Conservation (phyloP, 371 early-diverging fungal genomes). For the Rhizopus stolonifer region DNA sequence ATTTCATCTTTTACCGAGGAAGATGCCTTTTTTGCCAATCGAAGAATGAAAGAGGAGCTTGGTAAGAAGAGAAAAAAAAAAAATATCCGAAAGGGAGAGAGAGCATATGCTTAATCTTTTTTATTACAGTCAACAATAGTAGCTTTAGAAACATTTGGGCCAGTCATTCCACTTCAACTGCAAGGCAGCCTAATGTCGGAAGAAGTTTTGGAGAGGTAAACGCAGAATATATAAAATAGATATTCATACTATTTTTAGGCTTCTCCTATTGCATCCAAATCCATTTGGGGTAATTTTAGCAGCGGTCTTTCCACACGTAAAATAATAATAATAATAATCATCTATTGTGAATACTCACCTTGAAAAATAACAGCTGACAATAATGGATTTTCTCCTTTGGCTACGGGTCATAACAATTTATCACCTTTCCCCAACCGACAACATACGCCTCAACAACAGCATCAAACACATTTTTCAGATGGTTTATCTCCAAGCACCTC, state of each 20-base stretch:
- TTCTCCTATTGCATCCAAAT: constrained; percentile 28
- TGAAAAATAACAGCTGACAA: constrained; percentile 14
- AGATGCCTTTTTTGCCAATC: constrained; percentile 55
- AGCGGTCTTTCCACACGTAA: constrained; percentile 31
- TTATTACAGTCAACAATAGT: neutral
- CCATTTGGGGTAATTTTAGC: constrained; percentile 49
- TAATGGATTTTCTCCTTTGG: constrained; percentile 20
- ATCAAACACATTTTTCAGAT: constrained; percentile 17
- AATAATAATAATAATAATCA: neutral
- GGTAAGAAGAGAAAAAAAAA: neutral
- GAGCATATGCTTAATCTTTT: neutral
- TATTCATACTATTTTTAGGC: no score
- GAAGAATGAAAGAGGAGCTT: constrained; percentile 5
- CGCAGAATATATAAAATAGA: no score
- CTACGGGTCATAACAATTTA: constrained; percentile 14
- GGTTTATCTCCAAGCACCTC: constrained; percentile 25
- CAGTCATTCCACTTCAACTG: neutral
- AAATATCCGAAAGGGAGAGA: neutral
- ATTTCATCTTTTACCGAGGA: constrained; percentile 39
- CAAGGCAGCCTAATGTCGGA: neutral
- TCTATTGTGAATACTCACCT: neutral
- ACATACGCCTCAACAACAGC: constrained; percentile 27
- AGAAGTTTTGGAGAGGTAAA: constrained; percentile 29
- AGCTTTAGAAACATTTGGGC: constrained; percentile 5
- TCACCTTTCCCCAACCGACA: constrained; percentile 29